Evolutionary conservation across 176 grass and related monocot genomes (phyloP).

Genomic region (Oryza glumipatula): DNA sequence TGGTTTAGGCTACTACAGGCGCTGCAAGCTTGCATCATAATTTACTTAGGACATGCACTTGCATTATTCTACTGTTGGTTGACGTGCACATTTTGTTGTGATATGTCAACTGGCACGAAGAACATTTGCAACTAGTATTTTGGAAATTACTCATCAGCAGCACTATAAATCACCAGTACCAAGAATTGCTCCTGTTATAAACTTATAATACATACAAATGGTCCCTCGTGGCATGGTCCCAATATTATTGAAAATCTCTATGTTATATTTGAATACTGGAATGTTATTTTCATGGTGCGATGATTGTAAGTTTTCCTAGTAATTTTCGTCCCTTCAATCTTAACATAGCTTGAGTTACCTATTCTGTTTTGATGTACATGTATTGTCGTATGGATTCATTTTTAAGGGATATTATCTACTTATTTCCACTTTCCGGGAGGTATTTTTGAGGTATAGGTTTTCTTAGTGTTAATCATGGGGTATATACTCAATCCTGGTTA

Average conservation of each 20-base stretch:
- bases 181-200: background rate
- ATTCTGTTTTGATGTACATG: constrained; percentile 25
- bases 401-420: background rate
- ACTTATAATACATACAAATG: background rate
- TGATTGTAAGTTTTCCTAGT: background rate
- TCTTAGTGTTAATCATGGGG: background rate
- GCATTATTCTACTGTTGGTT: background rate
- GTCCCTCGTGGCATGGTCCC: background rate
- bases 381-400: constrained; percentile 2
- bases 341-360: background rate
- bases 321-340: constrained; percentile 1
- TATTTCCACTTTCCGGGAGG: background rate
- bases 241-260: background rate
- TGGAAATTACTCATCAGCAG: background rate
- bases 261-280: constrained; percentile 2
- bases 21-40: constrained; percentile 19
- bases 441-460: background rate
- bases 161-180: background rate
- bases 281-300: constrained; percentile 12
- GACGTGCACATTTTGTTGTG: background rate
- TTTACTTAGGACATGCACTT: background rate
- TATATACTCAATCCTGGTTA: background rate
- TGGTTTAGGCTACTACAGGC: constrained; percentile 1
- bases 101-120: constrained; percentile 19
- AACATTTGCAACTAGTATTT: constrained; percentile 33